Base-by-base conservation (phyloP, 1,284 basidiomycete species). In the Entoloma clypeatum region DNA sequence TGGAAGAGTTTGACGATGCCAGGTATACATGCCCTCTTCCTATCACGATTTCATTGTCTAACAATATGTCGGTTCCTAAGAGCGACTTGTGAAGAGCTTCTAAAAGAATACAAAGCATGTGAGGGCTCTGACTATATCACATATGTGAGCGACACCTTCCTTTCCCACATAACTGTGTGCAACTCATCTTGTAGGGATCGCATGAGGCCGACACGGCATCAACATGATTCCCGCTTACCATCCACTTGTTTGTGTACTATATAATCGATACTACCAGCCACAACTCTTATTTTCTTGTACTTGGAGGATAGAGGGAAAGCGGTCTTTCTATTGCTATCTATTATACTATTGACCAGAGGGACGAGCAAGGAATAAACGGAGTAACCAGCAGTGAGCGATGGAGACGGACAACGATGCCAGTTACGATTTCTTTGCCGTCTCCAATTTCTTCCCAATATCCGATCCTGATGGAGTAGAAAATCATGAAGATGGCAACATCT, bases 1-100 rank as follows among this genome's bases (percentile, higher is more conserved):
- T 96, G 48, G 90, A 92, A 51, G 92, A 97, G 65, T 97, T 97
- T 65, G 92, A 97, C 57, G 92, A 95, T 64, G 88, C 93, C 16
- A 76, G 89, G 89, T 88, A 55, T 38, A 69, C 52, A 4, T 36
- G n/a, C 10, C 14, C 18, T 6, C 7, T 13, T 23, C 22, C 29
- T 16, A 28, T 25, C 32, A 31, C 26, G 42, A 7, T 16, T 41
- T 41, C 33, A 9, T 25, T 8, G 34, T 26, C 26, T 44, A 34
- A 39, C 34, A 17, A 32, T 17, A 33, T 27, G 14, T 26, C 34
- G 40, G 30, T 44, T 30, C 28, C 28, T 23, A 52, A 91, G 89
- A 36, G 86, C 85, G 2, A 90, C 87, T 10, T 90, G 88, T 10
- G 83, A 89, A 42, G 89, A 92, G 54, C 66, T 94, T 14, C 67